Evolutionary conservation across 345 rosid species (phyloP).

Genomic region (Microcos paniculata): DNA sequence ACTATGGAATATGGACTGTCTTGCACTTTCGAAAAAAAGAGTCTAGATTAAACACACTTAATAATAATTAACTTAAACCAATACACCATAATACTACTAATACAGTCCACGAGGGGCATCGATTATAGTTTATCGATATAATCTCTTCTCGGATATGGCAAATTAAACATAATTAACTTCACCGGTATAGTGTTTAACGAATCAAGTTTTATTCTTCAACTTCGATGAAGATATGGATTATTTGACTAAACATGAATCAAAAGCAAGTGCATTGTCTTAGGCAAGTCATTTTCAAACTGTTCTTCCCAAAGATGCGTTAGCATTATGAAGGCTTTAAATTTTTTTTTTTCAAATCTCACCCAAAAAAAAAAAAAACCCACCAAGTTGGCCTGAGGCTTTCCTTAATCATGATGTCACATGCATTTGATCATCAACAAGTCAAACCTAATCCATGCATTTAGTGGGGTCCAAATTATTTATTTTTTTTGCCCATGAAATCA

Average conservation of each 20-base stretch:
- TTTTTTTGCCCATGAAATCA: neutral
- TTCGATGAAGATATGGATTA: neutral
- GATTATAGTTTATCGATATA: neutral
- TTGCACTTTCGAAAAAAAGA: conserved; percentile 7
- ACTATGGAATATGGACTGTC: conserved; percentile 9
- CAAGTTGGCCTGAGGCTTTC: neutral
- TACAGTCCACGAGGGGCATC: neutral
- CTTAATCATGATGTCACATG: conserved; percentile 40
- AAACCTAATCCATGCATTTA: conserved; percentile 44
- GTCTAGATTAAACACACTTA: neutral
- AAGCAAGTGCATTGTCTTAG: no score
- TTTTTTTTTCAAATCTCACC: neutral
- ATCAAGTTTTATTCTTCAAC: neutral
- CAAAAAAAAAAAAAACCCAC: neutral
- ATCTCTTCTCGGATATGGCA: neutral
- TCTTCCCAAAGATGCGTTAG: neutral
- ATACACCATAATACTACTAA: neutral
- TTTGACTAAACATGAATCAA: no score
- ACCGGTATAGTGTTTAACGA: neutral
- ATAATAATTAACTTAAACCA: neutral
- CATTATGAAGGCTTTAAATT: neutral
- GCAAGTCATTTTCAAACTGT: no score
- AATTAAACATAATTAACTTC: neutral
- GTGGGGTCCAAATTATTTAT: conserved; percentile 23
- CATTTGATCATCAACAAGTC: conserved; percentile 35